Percentiles rank a stretch among this genome's conserved stretches.
Conservation (phyloP, 225 moss, liverwort and hornwort species). For the Ulota crispa region DNA sequence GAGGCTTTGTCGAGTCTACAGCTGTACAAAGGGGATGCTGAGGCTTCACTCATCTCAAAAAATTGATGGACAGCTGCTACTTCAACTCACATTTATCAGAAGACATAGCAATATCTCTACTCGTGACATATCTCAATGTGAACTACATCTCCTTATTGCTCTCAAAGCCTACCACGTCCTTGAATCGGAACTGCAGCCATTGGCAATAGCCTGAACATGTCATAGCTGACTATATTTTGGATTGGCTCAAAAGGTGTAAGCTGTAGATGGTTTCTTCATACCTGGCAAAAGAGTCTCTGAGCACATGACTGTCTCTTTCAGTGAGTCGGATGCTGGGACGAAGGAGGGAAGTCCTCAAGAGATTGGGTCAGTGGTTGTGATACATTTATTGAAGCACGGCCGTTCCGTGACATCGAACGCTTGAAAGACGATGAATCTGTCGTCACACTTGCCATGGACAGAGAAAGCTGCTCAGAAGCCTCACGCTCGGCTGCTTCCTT, state of each 20-base stretch:
- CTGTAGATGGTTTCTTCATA: constrained; percentile 5
- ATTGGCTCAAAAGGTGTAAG: constrained; percentile 11
- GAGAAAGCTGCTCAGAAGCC: constrained; percentile 44
- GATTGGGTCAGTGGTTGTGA: constrained; percentile 31
- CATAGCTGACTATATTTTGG: not conserved
- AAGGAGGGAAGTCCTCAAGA: constrained; percentile 45
- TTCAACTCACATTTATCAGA: constrained; percentile 5
- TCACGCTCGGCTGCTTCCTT: constrained; percentile 90
- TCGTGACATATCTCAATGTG: not conserved
- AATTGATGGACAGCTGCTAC: constrained; percentile 2
- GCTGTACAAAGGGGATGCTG: constrained; percentile 21
- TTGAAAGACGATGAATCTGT: constrained; percentile 30
- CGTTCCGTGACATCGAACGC: constrained; percentile 34
- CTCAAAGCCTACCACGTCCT: constrained; percentile 12
- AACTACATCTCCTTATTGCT: constrained; percentile 15
- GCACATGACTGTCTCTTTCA: constrained; percentile 21
- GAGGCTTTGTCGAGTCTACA: constrained; percentile 3
- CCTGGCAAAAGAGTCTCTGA: constrained; percentile 17
- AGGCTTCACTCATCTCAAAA: constrained; percentile 19
- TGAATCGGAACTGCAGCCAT: not conserved
- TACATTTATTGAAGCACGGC: constrained; percentile 19
- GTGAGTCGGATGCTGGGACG: constrained; percentile 17
- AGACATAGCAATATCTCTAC: not conserved
- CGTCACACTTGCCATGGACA: constrained; percentile 34
- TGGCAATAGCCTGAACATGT: not conserved